These are phyloP conservation scores for Metschnikowia lochheadii DNA, from an alignment of 805 yeast genomes.

Conservation along the genomic window DNA sequence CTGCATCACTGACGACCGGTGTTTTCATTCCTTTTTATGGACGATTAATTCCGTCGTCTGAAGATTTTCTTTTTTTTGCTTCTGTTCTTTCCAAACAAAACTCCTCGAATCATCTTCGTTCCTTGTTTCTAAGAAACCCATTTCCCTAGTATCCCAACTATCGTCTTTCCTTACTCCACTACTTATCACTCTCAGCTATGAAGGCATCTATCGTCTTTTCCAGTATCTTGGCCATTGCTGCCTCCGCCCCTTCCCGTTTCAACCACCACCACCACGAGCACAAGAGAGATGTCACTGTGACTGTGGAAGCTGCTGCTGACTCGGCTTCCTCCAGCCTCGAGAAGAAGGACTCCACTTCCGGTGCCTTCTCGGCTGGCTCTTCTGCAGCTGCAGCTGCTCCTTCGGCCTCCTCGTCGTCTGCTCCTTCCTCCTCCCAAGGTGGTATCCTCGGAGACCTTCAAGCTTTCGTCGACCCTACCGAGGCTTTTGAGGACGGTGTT, in stretches of 20 bases:
- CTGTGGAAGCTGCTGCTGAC: slow-evolving; percentile 30
- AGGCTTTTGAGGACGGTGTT: slow-evolving; percentile 18
- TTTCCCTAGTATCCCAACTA: slow-evolving; percentile 17
- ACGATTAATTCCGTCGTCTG: background rate
- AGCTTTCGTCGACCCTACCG: slow-evolving; percentile 17
- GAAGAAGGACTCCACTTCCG: slow-evolving; percentile 4
- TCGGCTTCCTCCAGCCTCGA: background rate
- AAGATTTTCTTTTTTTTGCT: slow-evolving; percentile 2
- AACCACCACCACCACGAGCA: slow-evolving; percentile 36
- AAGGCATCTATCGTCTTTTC: slow-evolving; percentile 14
- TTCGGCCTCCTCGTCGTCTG: background rate
- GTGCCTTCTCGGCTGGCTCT: no score
- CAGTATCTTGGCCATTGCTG: slow-evolving; percentile 14
- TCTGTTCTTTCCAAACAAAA: slow-evolving; percentile 1
- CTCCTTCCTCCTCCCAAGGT: slow-evolving; percentile 3
- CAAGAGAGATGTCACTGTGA: slow-evolving; percentile 37
- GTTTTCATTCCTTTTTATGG: slow-evolving; percentile 6
- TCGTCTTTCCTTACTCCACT: slow-evolving; percentile 24
- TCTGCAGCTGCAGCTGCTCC: background rate
- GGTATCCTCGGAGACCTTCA: slow-evolving; percentile 16
- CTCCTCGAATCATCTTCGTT: background rate
- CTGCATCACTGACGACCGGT: slow-evolving; percentile 3
- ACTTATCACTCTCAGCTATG: slow-evolving; percentile 8
- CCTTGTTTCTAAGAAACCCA: slow-evolving; percentile 1
- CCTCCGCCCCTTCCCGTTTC: slow-evolving; percentile 20